These are phyloP conservation scores for Tremella mesenterica DNA, from an alignment of 768 basidiomycete genomes.

Conservation along the genomic window DNA sequence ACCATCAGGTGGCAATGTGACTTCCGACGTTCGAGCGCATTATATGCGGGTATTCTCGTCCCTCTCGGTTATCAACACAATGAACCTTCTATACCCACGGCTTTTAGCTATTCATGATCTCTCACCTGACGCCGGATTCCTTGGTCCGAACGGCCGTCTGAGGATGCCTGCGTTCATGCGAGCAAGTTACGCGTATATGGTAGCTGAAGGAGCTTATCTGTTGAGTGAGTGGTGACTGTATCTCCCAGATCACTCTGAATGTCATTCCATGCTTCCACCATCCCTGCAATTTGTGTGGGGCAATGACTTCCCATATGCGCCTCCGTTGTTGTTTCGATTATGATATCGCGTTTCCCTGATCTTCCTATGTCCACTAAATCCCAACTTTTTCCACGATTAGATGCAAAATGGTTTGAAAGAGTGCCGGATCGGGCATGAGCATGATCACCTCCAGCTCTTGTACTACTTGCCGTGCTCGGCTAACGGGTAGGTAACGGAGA, in stretches of 20 bases:
- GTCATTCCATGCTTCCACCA: no score
- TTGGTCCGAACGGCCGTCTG: constrained; percentile 57
- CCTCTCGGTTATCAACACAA: constrained; percentile 59
- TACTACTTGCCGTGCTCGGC: neutral
- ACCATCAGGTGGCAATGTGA: constrained; percentile 64
- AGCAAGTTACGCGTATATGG: constrained; percentile 75
- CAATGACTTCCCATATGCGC: no score
- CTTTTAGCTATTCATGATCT: constrained; percentile 82
- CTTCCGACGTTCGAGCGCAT: constrained; percentile 87
- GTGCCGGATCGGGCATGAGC: neutral
- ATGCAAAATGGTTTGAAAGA: neutral
- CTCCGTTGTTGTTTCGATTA: no score
- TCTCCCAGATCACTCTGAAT: no score
- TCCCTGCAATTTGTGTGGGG: no score
- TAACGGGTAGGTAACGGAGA: constrained; percentile 71
- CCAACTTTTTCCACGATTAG: no score
- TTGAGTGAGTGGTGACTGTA: constrained; percentile 54
- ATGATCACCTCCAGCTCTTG: no score
- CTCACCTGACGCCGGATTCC: constrained; percentile 60
- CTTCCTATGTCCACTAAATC: no score
- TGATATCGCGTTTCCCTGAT: no score
- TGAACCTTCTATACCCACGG: constrained; percentile 78
- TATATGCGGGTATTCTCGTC: constrained; percentile 67
- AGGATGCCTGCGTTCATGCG: constrained; percentile 70
- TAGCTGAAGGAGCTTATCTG: constrained; percentile 80